Percentiles rank a stretch among this genome's conserved stretches.
phyloP scores from a whole-genome alignment of 352 stramenopile genomes.

The Phytopythium delawarense region DNA sequence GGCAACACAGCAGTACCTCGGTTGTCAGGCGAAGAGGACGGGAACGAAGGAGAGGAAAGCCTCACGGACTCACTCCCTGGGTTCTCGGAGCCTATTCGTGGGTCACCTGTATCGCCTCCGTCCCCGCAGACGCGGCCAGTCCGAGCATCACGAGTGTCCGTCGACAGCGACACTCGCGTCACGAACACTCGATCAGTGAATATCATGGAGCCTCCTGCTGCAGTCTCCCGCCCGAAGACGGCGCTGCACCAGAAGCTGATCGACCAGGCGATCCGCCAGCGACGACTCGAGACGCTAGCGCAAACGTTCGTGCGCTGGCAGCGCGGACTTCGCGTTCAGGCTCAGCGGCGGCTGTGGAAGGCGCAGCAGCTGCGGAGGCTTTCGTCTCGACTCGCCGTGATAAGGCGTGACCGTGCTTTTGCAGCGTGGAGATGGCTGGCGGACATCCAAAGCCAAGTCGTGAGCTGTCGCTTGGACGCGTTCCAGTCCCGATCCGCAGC shows the following conservation, averaged over 20 bases:
- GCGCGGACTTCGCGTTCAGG: constrained; percentile 48
- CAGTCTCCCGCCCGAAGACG: constrained; percentile 10
- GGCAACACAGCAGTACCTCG: not conserved
- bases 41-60: constrained; percentile 7
- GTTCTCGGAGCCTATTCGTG: constrained; percentile 26
- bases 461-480: constrained; percentile 40
- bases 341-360: constrained; percentile 30
- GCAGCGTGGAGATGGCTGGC: constrained; percentile 26
- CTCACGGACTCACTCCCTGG: constrained; percentile 28
- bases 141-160: not conserved
- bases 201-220: not conserved
- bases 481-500: constrained; percentile 29
- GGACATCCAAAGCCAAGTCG: constrained; percentile 20
- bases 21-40: not conserved
- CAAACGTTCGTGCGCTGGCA: constrained; percentile 48
- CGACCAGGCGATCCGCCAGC: constrained; percentile 37
- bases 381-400: constrained; percentile 11
- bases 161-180: not conserved
- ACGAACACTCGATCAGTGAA: not conserved
- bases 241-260: constrained; percentile 59
- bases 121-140: not conserved
- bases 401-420: constrained; percentile 37
- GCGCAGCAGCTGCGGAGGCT: constrained; percentile 22
- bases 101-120: not conserved
- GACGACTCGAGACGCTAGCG: constrained; percentile 34